Conservation (phyloP, 805 yeast genomes). For the Cyberlindnera euphorbiiphila region DNA sequence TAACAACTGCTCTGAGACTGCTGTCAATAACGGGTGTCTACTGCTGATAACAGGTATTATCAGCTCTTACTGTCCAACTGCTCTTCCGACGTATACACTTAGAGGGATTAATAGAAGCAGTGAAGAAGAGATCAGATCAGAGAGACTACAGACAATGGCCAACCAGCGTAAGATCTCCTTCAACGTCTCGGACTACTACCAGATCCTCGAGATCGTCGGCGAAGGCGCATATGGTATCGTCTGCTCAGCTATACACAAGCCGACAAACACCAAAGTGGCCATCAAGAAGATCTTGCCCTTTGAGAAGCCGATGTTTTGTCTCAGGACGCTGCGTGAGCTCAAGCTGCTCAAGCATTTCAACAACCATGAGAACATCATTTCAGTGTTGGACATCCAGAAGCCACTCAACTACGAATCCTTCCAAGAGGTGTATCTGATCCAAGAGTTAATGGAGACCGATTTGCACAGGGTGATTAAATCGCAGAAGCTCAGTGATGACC, state of each 20-base stretch:
- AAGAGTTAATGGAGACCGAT: conserved; percentile 77
- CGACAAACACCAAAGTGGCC: conserved; percentile 62
- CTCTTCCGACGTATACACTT: no score
- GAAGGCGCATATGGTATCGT: conserved; percentile 85
- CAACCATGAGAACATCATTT: conserved; percentile 68
- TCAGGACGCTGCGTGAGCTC: conserved; percentile 69
- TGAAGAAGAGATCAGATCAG: neutral
- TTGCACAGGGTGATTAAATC: conserved; percentile 58
- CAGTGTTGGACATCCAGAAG: conserved; percentile 60
- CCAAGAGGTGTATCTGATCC: conserved; percentile 69
- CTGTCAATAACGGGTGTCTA: no score
- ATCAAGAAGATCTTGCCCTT: conserved; percentile 76
- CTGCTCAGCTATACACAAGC: conserved; percentile 61
- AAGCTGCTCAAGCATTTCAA: conserved; percentile 60
- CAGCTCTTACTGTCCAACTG: no score
- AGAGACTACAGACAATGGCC: conserved; percentile 1
- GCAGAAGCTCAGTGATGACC: conserved; percentile 58
- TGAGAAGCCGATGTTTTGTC: conserved; percentile 57
- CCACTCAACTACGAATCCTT: conserved; percentile 57
- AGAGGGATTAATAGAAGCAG: no score
- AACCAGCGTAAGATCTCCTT: conserved; percentile 47
- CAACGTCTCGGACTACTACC: conserved; percentile 60
- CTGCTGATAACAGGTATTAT: no score
- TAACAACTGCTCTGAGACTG: no score
- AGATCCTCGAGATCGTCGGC: conserved; percentile 59